Base-by-base conservation (phyloP, 228 moss, liverwort and hornwort species). In the Sphagnum fallax region DNA sequence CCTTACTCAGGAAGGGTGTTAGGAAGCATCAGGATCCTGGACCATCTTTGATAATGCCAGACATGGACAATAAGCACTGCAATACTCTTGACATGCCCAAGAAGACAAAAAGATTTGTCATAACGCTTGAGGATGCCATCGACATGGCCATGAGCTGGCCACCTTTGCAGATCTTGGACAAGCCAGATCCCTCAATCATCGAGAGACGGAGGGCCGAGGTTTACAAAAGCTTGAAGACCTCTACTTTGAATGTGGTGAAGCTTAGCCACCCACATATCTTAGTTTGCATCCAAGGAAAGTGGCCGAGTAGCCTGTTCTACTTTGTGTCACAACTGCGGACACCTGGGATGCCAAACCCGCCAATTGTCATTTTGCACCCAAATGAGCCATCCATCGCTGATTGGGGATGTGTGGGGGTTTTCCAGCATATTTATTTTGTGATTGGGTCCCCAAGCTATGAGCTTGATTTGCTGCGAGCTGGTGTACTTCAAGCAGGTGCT, bases 141-240 rank as follows among this genome's bases (percentile, higher is more conserved):
- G 86, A 96, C 60, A 61, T 85, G 77, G 89, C 91, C 52, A 96
- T 96, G 96, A 81, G 93, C 69, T 96, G 96, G 96, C 96, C 96
- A 63, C 96, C 96, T 8, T 53, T 80, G 51, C 77, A 87, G 53
- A 82, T 84, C 49, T 68, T 75, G 12, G 75, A 84, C 51, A 92
- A 87, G 76, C 96, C 96, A 49, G 92, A 92, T 65, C 96, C 89
- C 15, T 85, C 96, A 7, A 85, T 96, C 64, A 14, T 96, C 62
- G 89, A 88, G 74, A 93, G 96, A 52, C 82, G 93, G 57, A 83
- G 73, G 16, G 53, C 32, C 47, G 92, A 91, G 9, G 87, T 96
- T 66, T 58, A 72, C 11, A 86, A 83, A 51, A 89, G 79, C 69
- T 73, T 92, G 68, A 70, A 63, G 61, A 74, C 65, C 6, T 79